Base-by-base conservation (phyloP, 192 early-diverging fungal genomes). In the Backusella parvicylindrica region DNA sequence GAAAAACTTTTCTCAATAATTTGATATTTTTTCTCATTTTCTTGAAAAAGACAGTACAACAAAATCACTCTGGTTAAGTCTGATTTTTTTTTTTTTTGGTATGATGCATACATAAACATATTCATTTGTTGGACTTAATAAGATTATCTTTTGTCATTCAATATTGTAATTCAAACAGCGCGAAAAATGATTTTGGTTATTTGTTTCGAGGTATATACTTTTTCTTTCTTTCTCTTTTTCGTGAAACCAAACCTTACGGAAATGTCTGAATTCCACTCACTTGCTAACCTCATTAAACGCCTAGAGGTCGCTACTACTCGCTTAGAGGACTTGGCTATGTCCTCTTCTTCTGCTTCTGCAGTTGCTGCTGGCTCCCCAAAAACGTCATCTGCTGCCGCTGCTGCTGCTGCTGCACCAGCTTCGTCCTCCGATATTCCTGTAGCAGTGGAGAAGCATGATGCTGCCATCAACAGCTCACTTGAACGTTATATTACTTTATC, bases 301-400 rank as follows among this genome's bases (percentile, higher is more conserved):
- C 86, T 99, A 36, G 98, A 99, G 84, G 87, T 91, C 26, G 97
- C 96, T 68, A 97, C 97, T 15, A 84, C 89, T 9, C 92, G 95
- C 43, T 88, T 99, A 30, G 98, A 99, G 72, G 93, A 94, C 80
- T 75, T 97, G 38, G 90, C 95, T 16, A 81, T 89, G 71, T 78
- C 84, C 36, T 80, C 81, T 41, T 78, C 84, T 43, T 86, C 89
- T 66, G 79, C 79, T 50, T 79, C 83, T 28, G 75, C 80, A 21
- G 75, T 86, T 32, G 73, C 86, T 1, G 74, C 78, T 31, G 81
- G 79, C 7, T 67, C 81, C 8, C 75, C 77, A n/a, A 80, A 73
- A 6, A 36, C 85, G 31, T 36, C 84, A 37, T 67, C 78, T 80
- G 75, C 78, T 80, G 75, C 82, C 16, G 79, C 84, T 12, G 31